These are phyloP conservation scores for Huntiella abstrusa DNA, from an alignment of 2,329 filamentous ascomycete species.

Conservation along the genomic window DNA sequence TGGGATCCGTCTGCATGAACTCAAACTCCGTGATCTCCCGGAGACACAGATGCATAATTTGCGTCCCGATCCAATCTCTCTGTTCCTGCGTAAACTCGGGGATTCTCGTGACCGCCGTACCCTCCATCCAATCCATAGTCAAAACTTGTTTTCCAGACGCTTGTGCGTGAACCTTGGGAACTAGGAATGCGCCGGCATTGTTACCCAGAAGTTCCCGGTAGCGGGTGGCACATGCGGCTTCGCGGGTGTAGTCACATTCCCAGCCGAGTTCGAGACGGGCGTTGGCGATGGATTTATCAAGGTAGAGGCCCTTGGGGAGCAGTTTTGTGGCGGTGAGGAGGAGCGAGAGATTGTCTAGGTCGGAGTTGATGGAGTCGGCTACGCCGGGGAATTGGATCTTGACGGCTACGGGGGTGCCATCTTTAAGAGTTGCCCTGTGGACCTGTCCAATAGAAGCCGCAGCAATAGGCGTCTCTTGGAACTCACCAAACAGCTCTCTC, in stretches of 20 bases:
- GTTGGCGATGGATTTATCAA: conserved; percentile 95
- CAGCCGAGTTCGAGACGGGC: conserved; percentile 79
- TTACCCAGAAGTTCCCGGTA: conserved; percentile 53
- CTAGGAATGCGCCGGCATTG: conserved; percentile 54
- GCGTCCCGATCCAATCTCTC: conserved; percentile 88
- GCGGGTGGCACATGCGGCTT: conserved; percentile 60
- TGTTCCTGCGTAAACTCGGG: conserved; percentile 60
- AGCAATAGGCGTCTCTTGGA: conserved; percentile 82
- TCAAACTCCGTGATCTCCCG: conserved; percentile 86
- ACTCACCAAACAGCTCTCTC: conserved; percentile 64
- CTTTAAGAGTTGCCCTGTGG: conserved; percentile 63
- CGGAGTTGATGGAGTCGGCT: conserved; percentile 86
- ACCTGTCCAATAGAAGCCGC: conserved; percentile 96
- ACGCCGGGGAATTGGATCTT: conserved; percentile 98
- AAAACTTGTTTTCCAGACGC: conserved; percentile 74
- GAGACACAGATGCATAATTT: conserved; percentile 78
- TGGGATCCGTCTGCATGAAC: conserved; percentile 98
- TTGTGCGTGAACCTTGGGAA: conserved; percentile 59
- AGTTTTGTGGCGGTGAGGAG: conserved; percentile 80
- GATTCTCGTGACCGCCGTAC: conserved; percentile 68
- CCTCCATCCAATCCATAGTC: conserved; percentile 83
- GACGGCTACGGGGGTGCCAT: conserved; percentile 64
- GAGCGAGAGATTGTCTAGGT: conserved; percentile 81
- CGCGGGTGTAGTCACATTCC: conserved; percentile 91
- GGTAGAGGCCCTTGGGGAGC: conserved; percentile 76